These are phyloP conservation scores for Hyaloperonospora brassicae DNA, from an alignment of 352 stramenopile species.

Conservation along the genomic window DNA sequence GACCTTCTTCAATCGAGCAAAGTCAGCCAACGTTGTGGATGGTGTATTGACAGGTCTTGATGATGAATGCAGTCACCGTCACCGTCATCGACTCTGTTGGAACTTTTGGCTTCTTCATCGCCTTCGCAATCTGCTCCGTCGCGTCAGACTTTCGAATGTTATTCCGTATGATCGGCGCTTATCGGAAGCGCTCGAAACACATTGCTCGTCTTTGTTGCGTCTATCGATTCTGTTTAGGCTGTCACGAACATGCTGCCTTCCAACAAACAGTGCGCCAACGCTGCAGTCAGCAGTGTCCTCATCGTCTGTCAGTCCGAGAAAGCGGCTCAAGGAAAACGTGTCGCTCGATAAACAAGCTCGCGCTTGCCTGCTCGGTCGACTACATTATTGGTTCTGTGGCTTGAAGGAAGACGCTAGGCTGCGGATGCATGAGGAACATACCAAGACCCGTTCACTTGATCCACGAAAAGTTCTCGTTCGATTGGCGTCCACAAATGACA, in stretches of 20 bases:
- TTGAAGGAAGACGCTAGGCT: background rate
- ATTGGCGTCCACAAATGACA: background rate
- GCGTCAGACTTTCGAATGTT: conserved; percentile 3
- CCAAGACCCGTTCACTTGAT: conserved; percentile 3
- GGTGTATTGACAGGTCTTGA: conserved; percentile 9
- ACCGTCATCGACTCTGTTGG: conserved; percentile 13
- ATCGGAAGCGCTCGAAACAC: conserved; percentile 25
- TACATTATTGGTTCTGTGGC: background rate
- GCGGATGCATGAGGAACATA: no score
- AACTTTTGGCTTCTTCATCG: conserved; percentile 18
- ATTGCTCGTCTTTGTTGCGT: conserved; percentile 30
- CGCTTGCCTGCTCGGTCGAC: background rate
- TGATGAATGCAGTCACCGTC: conserved; percentile 18
- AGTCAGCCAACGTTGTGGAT: conserved; percentile 9
- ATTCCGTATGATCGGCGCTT: conserved; percentile 19
- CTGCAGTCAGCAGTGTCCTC: conserved; percentile 24
- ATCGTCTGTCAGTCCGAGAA: conserved; percentile 2
- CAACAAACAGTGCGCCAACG: conserved; percentile 18
- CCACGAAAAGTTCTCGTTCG: background rate
- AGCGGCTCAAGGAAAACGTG: background rate
- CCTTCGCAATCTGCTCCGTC: conserved; percentile 25
- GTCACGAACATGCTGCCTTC: conserved; percentile 19
- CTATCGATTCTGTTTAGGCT: conserved; percentile 18
- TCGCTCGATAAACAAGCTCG: conserved; percentile 1
- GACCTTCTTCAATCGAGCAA: conserved; percentile 20